phyloP scores from a whole-genome alignment of 306 rosid species.

The Fragaria vesca region DNA sequence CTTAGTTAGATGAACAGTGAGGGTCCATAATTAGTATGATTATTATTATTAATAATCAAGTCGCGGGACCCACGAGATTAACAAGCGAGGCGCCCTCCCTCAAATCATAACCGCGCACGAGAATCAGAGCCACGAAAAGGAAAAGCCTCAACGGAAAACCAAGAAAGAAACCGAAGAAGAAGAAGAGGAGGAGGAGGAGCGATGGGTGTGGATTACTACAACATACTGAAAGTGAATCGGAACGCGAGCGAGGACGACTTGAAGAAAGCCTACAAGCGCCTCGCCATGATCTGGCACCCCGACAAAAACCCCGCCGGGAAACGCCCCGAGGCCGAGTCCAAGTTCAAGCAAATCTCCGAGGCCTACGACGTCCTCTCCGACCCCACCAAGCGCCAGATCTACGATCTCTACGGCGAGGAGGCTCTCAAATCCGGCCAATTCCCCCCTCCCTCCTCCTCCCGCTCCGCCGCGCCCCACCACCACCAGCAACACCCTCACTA shows the following conservation, averaged over 20 bases:
- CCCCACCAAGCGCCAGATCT: slow-evolving; percentile 94
- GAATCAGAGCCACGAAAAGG: not conserved
- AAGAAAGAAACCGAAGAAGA: not conserved
- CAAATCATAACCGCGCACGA: not conserved
- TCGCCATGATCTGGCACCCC: slow-evolving; percentile 92
- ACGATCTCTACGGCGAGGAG: slow-evolving; percentile 87
- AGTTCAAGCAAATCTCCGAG: slow-evolving; percentile 84
- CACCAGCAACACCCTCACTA: slow-evolving; percentile 28
- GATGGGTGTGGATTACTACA: slow-evolving; percentile 89
- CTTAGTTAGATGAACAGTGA: too few species aligned
- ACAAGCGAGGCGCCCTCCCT: not conserved
- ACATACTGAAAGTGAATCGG: slow-evolving; percentile 82
- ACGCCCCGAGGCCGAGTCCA: slow-evolving; percentile 65
- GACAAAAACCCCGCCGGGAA: slow-evolving; percentile 74
- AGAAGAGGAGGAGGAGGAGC: not conserved
- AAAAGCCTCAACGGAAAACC: not conserved
- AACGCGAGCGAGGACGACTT: slow-evolving; percentile 86
- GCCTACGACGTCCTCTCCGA: slow-evolving; percentile 85
- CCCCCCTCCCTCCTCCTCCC: slow-evolving; percentile 56
- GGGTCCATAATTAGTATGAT: not conserved
- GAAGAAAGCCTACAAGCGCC: slow-evolving; percentile 70
- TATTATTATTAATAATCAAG: not conserved
- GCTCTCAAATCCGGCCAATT: slow-evolving; percentile 77
- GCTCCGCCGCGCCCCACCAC: slow-evolving; percentile 24
- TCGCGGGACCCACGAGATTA: not conserved